Percentiles rank a stretch among this genome's conserved stretches.
Conservation (phyloP, 257 asterid genomes). For the Schizonepeta tenuifolia region DNA sequence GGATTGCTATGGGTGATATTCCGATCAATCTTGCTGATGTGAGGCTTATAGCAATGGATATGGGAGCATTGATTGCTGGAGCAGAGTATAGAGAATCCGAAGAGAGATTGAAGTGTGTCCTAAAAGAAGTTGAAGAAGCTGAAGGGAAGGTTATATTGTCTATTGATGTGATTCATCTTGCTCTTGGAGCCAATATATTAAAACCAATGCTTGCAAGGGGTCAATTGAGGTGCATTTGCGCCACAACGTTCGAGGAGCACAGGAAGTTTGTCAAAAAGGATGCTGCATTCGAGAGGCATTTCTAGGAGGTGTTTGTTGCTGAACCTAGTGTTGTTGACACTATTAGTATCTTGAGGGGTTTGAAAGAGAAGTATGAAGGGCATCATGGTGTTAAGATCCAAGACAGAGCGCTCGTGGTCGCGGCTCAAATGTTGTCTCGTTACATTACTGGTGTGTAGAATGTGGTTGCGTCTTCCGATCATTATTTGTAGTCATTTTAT, state of each 20-base stretch:
- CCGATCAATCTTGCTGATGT: slow-evolving; percentile 74
- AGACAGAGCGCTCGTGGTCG: too few species aligned
- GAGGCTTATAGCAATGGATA: slow-evolving; percentile 71
- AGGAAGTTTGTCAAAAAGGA: slow-evolving; percentile 75
- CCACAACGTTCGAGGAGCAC: slow-evolving; percentile 65
- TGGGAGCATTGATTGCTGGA: slow-evolving; percentile 74
- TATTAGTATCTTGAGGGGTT: slow-evolving; percentile 65
- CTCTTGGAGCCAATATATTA: slow-evolving; percentile 65
- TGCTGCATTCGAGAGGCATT: slow-evolving; percentile 78
- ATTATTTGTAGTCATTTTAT: too few species aligned
- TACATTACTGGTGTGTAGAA: too few species aligned
- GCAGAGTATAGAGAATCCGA: slow-evolving; percentile 72
- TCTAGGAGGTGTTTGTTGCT: slow-evolving; percentile 77
- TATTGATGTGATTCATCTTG: slow-evolving; percentile 68
- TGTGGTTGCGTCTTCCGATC: too few species aligned
- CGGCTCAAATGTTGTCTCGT: too few species aligned
- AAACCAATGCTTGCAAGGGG: slow-evolving; percentile 85
- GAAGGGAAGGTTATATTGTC: slow-evolving; percentile 70
- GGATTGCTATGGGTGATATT: slow-evolving; percentile 62
- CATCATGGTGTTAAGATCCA: too few species aligned
- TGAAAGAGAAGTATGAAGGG: too few species aligned
- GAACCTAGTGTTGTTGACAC: slow-evolving; percentile 73
- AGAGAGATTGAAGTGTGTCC: slow-evolving; percentile 65
- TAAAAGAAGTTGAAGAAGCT: slow-evolving; percentile 77
- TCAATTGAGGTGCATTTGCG: slow-evolving; percentile 70